phyloP scores from a whole-genome alignment of 2,329 filamentous ascomycete species.

The Botryotinia narcissicola region DNA sequence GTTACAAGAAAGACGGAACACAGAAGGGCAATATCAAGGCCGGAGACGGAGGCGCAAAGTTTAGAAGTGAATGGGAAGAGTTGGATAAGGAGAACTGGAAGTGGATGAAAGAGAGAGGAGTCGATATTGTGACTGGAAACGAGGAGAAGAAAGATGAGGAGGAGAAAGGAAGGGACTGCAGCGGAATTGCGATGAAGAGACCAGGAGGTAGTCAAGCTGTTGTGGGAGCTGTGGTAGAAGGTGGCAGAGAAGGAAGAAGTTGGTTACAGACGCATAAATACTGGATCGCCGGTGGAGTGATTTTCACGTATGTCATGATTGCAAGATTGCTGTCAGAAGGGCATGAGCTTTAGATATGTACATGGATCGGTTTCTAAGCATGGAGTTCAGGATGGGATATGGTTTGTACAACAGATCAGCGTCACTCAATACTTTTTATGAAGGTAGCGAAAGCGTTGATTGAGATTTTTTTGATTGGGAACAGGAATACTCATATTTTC shows the following conservation, averaged over 20 bases:
- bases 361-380: neutral
- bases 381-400: constrained; percentile 14
- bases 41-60: constrained; percentile 90
- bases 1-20: constrained; percentile 39
- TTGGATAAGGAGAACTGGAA: constrained; percentile 85
- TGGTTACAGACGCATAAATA: constrained; percentile 82
- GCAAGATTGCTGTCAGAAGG: constrained; percentile 61
- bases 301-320: constrained; percentile 82
- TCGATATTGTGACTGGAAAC: constrained; percentile 75
- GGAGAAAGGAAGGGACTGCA: constrained; percentile 52
- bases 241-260: constrained; percentile 72
- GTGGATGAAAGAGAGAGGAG: constrained; percentile 81
- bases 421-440: neutral
- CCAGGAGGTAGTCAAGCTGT: constrained; percentile 54
- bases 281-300: constrained; percentile 62
- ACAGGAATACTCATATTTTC: neutral
- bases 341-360: constrained; percentile 5
- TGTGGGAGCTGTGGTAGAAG: constrained; percentile 69
- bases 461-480: neutral
- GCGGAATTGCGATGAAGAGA: constrained; percentile 62
- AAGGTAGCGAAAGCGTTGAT: neutral
- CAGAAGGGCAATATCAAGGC: constrained; percentile 79
- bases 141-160: constrained; percentile 49
- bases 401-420: constrained; percentile 7
- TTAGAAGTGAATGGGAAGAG: constrained; percentile 85